Base-by-base conservation (phyloP, 2,329 filamentous ascomycete species). In the Cladorrhinum sp. region DNA sequence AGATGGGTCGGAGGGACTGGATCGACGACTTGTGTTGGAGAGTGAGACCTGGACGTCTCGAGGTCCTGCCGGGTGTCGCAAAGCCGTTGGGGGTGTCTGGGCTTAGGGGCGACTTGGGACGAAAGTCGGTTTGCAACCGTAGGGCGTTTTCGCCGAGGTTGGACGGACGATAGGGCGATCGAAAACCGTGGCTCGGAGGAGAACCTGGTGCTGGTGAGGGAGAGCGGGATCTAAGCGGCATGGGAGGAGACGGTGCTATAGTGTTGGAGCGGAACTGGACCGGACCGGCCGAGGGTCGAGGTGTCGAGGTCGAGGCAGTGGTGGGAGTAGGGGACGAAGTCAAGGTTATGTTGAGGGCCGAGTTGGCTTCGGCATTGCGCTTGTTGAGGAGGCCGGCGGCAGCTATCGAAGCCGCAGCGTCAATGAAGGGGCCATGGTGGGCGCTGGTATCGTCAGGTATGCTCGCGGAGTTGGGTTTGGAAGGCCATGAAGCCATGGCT, bases 1-100 rank as follows among this genome's bases (percentile, higher is more conserved):
- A 82, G 18, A 86, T 70, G 5, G 81, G 80, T 51, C 74, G 75
- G n/a, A 85, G 70, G 29, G 75, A 81, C 20, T 80, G 76, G 3
- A 73, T 70, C 0, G 79, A 80, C 9, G 73, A 67, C 62, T 78
- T 76, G 64, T 73, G 75, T 32, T 76, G 74, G 27, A 79, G 67
- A 41, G 64, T 65, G 23, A 67, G 57, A 6, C 63, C 57, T 3
- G 64, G 61, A 2, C 61, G 65, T 27, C 56, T 64, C 18, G 58
- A 32, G 8, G 59, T 45, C 22, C 50, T 63, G 13, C 64, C 64
- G 20, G 70, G 70, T 5, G 71, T 69, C 24, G 66, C 66, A 50
- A 63, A 65, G 64, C 59, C 64, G 50, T 64, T 66, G 41, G 49
- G 38, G 13, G 60, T 53, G 60, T 65, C 60, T 51, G 59, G 49